Percentiles rank a stretch among this genome's conserved stretches.
phyloP scores from a whole-genome alignment of 495 filamentous ascomycete species.

The Penicillium ochrochloron region DNA sequence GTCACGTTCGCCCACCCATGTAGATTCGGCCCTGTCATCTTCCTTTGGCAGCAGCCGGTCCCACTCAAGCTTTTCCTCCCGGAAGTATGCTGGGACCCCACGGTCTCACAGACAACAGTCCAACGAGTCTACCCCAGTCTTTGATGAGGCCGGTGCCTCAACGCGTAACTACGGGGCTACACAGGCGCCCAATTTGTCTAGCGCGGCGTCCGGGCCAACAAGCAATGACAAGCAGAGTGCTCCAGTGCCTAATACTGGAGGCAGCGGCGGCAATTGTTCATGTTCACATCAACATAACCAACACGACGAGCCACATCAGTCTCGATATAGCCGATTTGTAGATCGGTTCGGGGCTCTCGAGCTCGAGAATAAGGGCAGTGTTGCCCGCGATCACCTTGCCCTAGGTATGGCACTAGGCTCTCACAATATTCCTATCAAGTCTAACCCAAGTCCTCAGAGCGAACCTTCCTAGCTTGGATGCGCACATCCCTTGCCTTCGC shows the following conservation, averaged over 20 bases:
- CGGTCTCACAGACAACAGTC: constrained; percentile 21
- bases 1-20: constrained; percentile 33
- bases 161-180: constrained; percentile 46
- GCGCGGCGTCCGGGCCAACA: neutral
- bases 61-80: constrained; percentile 29
- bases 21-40: constrained; percentile 30
- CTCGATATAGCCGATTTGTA: constrained; percentile 57
- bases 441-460: constrained; percentile 60
- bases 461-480: constrained; percentile 97
- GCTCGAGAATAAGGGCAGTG: constrained; percentile 94
- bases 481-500: constrained; percentile 95
- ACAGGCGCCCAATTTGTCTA: constrained; percentile 23
- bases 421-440: constrained; percentile 24
- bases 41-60: constrained; percentile 32
- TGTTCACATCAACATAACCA: neutral
- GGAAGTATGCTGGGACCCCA: constrained; percentile 16
- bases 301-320: constrained; percentile 29
- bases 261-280: constrained; percentile 1
- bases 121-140: constrained; percentile 44
- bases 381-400: constrained; percentile 92
- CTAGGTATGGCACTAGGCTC: constrained; percentile 64
- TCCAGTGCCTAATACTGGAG: neutral
- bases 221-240: neutral
- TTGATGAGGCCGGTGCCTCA: constrained; percentile 29
- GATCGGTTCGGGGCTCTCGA: constrained; percentile 82